Conservation (phyloP, 2,329 filamentous ascomycete genomes). For the Rhynchosporium graminicola region DNA sequence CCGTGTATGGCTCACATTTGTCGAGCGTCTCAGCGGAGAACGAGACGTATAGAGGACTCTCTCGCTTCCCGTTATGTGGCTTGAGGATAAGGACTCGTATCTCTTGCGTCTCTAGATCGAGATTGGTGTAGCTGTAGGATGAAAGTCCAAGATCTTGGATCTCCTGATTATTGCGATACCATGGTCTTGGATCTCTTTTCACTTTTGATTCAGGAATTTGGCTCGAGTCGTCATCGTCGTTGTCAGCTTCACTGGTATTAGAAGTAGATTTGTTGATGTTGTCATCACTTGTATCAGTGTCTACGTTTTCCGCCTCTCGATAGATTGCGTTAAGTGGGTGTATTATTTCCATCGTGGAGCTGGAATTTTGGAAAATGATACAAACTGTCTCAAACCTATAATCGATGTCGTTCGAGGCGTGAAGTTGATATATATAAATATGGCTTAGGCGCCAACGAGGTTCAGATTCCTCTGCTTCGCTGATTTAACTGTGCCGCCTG, state of each 20-base stretch:
- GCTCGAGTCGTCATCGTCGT: not conserved
- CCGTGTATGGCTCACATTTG: slow-evolving; percentile 17
- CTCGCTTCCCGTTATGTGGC: slow-evolving; percentile 8
- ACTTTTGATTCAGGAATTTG: not conserved
- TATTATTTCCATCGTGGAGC: not conserved
- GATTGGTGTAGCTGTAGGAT: slow-evolving; percentile 3
- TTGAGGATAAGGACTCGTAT: slow-evolving; percentile 22
- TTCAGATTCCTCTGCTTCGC: not conserved
- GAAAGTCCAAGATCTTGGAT: not conserved
- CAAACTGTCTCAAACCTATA: no score
- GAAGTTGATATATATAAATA: not conserved
- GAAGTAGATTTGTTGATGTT: not conserved
- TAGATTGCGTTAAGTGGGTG: no score
- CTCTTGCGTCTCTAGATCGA: slow-evolving; percentile 20
- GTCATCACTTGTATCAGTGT: not conserved
- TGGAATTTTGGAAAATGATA: not conserved
- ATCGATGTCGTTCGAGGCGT: no score
- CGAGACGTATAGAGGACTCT: slow-evolving; percentile 7
- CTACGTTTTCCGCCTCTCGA: not conserved
- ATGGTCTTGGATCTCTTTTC: not conserved
- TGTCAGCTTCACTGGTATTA: not conserved
- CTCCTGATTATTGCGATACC: not conserved
- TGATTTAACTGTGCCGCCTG: slow-evolving; percentile 15
- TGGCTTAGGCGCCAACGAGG: not conserved
- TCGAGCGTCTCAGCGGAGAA: slow-evolving; percentile 6